Base-by-base conservation (phyloP, 2,329 filamentous ascomycete species). In the Teratosphaeria destructans region DNA sequence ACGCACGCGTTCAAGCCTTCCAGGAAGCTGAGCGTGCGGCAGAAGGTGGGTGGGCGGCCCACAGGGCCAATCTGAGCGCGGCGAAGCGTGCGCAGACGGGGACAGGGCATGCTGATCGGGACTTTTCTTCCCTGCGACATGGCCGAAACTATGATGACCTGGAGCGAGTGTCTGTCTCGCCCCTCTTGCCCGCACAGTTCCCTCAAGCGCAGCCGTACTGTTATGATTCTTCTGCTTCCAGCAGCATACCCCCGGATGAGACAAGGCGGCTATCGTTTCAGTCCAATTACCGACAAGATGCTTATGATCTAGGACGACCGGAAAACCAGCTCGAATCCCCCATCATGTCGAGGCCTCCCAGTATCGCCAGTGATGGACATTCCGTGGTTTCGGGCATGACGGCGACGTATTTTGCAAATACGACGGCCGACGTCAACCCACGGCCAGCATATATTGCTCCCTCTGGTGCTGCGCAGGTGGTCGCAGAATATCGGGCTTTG, bases 391-490 rank as follows among this genome's bases (percentile, higher is more conserved):
- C 67, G 32, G 61, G 63, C 39, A 34, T 66, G 52, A 64, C 67
- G 4, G 55, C 61, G 29, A 62, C 59, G 23, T 59, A 43, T 35
- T 60, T 61, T 52, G 63, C 63, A 34, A 61, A 65, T 1, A 63
- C 63, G 26, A 66, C 69, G 8, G 57, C 62, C 49, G 65, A 68
- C 54, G 65, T 93, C 60, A 85, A 85, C 54, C 94, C 93, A 10
- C 80, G 87, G 65, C 87, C 94, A 34, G 89, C 86, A 19, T 99
- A 95, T 75, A 92, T 99, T 68, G 92, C 93, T 54, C 81, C 85
- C 35, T 87, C 90, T 54, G 90, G 93, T 60, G 94, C 93, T 57
- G 91, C 90, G 19, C 90, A 96, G 72, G 93, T 95, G 63, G 86
- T 97, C 66, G 93, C 90, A 60, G 90, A 91, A 70, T 87, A 95